A percentile compares a stretch with the other conserved stretches of the same genome.
Evolutionary conservation across 2,329 filamentous ascomycete genomes (phyloP).

Genomic region (Ceratocystis eucalypticola): DNA sequence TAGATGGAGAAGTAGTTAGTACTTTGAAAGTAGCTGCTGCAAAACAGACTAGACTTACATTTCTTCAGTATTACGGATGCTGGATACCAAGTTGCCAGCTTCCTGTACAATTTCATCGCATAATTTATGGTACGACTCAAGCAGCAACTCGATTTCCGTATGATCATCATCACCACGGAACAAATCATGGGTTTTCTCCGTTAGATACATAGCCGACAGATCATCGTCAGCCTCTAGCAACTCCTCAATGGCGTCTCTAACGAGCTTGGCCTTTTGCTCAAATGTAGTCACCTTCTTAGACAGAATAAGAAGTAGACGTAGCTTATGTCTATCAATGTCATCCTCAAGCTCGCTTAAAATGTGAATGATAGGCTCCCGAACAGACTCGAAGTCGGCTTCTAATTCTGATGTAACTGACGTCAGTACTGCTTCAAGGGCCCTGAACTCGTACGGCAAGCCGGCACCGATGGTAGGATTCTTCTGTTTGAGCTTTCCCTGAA

Average conservation of each 20-base stretch:
- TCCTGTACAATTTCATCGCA: constrained; percentile 97
- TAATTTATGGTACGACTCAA: constrained; percentile 96
- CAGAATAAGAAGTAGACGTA: constrained; percentile 79
- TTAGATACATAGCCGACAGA: constrained; percentile 85
- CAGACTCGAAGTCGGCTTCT: constrained; percentile 87
- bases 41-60: constrained; percentile 49
- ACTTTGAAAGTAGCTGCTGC: neutral
- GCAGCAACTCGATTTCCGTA: constrained; percentile 89
- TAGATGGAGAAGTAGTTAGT: constrained; percentile 28
- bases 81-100: constrained; percentile 80
- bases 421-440: constrained; percentile 85
- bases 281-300: constrained; percentile 94
- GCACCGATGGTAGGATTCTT: constrained; percentile 34
- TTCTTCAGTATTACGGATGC: constrained; percentile 95
- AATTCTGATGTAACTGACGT: constrained; percentile 86
- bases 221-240: constrained; percentile 94
- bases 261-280: constrained; percentile 88
- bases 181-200: constrained; percentile 67
- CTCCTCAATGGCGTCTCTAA: constrained; percentile 89
- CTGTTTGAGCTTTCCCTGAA: constrained; percentile 83
- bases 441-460: constrained; percentile 87
- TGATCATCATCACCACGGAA: constrained; percentile 70
- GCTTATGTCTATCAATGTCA: constrained; percentile 88
- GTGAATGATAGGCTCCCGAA: constrained; percentile 80
- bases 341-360: constrained; percentile 86